Evolutionary conservation across 2,329 filamentous ascomycete genomes (phyloP).

Genomic region (Diaporthe ampelina): DNA sequence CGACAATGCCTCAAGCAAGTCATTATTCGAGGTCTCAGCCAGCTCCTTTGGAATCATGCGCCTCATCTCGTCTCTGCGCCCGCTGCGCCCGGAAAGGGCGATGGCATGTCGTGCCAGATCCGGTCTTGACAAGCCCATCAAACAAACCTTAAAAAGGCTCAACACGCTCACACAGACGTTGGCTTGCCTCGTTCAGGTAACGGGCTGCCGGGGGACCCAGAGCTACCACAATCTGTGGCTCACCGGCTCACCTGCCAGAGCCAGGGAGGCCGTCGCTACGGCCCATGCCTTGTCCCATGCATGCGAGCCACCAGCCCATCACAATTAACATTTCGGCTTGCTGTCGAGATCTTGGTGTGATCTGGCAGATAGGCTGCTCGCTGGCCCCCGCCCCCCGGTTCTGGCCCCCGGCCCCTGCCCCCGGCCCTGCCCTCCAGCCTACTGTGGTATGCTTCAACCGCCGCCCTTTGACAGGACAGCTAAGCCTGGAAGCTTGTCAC

Average conservation of each 20-base stretch:
- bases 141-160: slow-evolving; percentile 25
- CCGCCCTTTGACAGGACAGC: slow-evolving; percentile 21
- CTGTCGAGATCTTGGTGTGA: slow-evolving; percentile 32
- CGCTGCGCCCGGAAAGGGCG: slow-evolving; percentile 15
- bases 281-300: slow-evolving; percentile 8
- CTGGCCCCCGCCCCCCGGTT: slow-evolving; percentile 4
- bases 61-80: slow-evolving; percentile 24
- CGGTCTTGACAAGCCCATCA: slow-evolving; percentile 33
- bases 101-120: slow-evolving; percentile 26
- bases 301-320: slow-evolving; percentile 23
- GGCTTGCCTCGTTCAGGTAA: slow-evolving; percentile 19
- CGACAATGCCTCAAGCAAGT: slow-evolving; percentile 14
- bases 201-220: slow-evolving; percentile 6
- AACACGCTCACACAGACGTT: slow-evolving; percentile 19
- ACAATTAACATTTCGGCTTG: slow-evolving; percentile 30
- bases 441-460: slow-evolving; percentile 2
- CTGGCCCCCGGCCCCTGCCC: slow-evolving; percentile 2
- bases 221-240: not conserved
- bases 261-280: slow-evolving; percentile 18
- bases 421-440: not conserved
- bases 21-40: slow-evolving; percentile 21
- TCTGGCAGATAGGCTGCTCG: slow-evolving; percentile 16
- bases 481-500: slow-evolving; percentile 32
- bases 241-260: not conserved
- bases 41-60: slow-evolving; percentile 20